phyloP scores from a whole-genome alignment of 192 early-diverging fungal species.

The Powellomyces hirtus region DNA sequence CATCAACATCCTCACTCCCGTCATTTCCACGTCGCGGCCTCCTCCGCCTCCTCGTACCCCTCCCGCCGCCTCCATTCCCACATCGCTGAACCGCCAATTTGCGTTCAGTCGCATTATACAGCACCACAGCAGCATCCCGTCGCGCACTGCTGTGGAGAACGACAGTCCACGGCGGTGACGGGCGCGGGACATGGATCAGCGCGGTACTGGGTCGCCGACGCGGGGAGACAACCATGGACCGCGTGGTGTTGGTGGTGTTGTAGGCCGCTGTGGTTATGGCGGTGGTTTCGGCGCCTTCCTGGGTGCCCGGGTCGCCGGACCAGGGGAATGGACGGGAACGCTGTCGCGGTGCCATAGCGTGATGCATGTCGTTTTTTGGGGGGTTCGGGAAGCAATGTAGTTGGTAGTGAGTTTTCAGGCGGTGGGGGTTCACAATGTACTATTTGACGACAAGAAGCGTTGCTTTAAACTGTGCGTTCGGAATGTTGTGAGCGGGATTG shows the following conservation, averaged over 20 bases:
- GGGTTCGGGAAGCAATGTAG: too few species aligned
- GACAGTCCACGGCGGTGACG: slow-evolving; percentile 11
- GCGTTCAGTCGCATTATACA: slow-evolving; percentile 12
- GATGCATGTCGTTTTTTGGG: too few species aligned
- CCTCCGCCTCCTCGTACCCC: too few species aligned
- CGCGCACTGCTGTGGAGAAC: slow-evolving; percentile 2
- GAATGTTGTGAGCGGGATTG: too few species aligned
- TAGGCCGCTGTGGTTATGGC: background rate
- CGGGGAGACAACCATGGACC: background rate
- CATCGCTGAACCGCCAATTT: slow-evolving; percentile 15
- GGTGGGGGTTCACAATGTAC: background rate
- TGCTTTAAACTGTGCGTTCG: too few species aligned
- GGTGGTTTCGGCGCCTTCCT: too few species aligned
- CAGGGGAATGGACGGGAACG: too few species aligned
- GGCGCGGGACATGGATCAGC: background rate
- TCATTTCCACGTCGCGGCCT: background rate
- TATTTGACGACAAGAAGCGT: too few species aligned
- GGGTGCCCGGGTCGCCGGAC: too few species aligned
- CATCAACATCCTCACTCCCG: background rate
- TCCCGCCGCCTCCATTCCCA: too few species aligned
- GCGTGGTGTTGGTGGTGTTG: background rate
- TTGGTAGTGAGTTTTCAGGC: background rate
- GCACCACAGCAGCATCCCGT: slow-evolving; percentile 12
- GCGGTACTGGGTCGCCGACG: background rate
- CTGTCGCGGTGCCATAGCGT: too few species aligned